phyloP scores from a whole-genome alignment of 2,329 filamentous ascomycete species.

The Hymenoscyphus occultus region DNA sequence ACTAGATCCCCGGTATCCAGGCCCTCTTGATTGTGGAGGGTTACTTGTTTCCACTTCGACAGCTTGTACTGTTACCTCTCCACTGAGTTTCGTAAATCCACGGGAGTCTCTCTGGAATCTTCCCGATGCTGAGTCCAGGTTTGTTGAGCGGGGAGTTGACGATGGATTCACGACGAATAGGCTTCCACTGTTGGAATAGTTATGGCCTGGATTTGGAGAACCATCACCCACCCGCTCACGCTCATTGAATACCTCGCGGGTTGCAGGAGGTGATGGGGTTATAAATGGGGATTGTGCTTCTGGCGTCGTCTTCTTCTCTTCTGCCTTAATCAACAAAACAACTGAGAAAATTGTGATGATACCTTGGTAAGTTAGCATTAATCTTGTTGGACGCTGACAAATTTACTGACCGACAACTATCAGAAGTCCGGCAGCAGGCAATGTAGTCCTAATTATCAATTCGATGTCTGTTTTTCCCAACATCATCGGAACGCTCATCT shows the following conservation, averaged over 20 bases:
- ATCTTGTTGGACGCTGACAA: neutral
- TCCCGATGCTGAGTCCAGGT: constrained; percentile 25
- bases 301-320: constrained; percentile 28
- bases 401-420: constrained; percentile 33
- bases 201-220: constrained; percentile 28
- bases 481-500: constrained; percentile 36
- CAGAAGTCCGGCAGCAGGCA: constrained; percentile 34
- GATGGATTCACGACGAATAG: constrained; percentile 36
- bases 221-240: constrained; percentile 26
- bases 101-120: constrained; percentile 23
- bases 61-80: constrained; percentile 18
- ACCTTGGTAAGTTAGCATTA: constrained; percentile 17
- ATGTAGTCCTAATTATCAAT: constrained; percentile 32
- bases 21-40: constrained; percentile 16
- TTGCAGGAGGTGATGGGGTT: constrained; percentile 22
- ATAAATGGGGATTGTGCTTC: constrained; percentile 36
- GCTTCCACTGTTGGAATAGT: constrained; percentile 28
- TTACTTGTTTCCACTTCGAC: constrained; percentile 12
- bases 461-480: constrained; percentile 31
- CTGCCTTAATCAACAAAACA: constrained; percentile 25
- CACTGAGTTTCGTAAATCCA: constrained; percentile 29
- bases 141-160: constrained; percentile 26
- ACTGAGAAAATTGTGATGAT: constrained; percentile 30
- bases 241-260: constrained; percentile 27
- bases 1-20: constrained; percentile 32